Percentiles rank a stretch among this genome's conserved stretches.
These are phyloP conservation scores for Crassisporium funariophilum DNA, from an alignment of 768 basidiomycete species.

Conservation along the genomic window DNA sequence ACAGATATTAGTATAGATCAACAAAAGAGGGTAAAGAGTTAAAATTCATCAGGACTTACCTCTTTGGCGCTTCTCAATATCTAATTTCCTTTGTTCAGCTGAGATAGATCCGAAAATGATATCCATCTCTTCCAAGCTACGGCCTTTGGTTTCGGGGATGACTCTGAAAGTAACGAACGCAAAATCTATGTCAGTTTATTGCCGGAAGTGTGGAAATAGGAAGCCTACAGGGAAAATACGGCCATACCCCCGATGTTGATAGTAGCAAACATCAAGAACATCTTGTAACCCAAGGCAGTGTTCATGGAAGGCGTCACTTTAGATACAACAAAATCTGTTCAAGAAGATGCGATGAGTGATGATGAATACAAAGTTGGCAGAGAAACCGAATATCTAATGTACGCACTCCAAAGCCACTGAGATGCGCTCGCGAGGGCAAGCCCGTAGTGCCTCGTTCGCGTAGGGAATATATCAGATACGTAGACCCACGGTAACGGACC, in stretches of 20 bases:
- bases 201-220: neutral
- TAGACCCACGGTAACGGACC: slow-evolving; percentile 58
- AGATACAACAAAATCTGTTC: slow-evolving; percentile 70
- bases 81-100: slow-evolving; percentile 51
- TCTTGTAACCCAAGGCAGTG: slow-evolving; percentile 65
- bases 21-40: neutral
- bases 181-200: neutral
- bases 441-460: slow-evolving; percentile 80
- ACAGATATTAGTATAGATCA: neutral
- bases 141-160: slow-evolving; percentile 66
- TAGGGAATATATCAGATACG: slow-evolving; percentile 86
- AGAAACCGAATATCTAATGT: neutral
- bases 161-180: slow-evolving; percentile 32
- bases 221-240: slow-evolving; percentile 60
- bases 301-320: slow-evolving; percentile 71
- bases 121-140: slow-evolving; percentile 56
- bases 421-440: slow-evolving; percentile 72
- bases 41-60: slow-evolving; percentile 19
- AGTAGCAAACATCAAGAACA: slow-evolving; percentile 77
- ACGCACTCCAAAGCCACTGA: slow-evolving; percentile 83
- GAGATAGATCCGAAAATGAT: slow-evolving; percentile 58
- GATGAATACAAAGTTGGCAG: neutral
- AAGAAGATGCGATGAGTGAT: neutral
- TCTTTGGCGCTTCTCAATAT: slow-evolving; percentile 51
- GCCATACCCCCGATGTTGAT: slow-evolving; percentile 76